Base-by-base conservation (phyloP, 352 stramenopile species). In the Phytophthora europaea region DNA sequence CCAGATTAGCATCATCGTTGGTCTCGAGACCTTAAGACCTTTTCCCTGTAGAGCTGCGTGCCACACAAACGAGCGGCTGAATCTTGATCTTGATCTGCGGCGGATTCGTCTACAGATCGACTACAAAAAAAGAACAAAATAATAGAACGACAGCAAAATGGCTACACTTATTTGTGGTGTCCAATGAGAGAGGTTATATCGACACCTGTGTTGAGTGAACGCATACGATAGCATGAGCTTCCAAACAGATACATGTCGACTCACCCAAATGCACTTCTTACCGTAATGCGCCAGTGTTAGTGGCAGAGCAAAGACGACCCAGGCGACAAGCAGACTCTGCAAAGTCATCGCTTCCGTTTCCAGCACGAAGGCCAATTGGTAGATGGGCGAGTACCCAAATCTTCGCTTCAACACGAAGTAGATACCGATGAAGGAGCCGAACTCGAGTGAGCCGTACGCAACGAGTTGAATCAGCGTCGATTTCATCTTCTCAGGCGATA, bases 361-460 rank as follows among this genome's bases (percentile, higher is more conserved):
- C 2, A 85, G 62, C 33, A 85, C 76, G 52, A 85, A 83, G 1
- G 68, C 79, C 10, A 85, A 54, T 22, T 74, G 58, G 34, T 78
- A 73, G 5, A 77, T 18, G 15, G 67, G 57, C 3, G 64, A 67
- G 36, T 71, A 73, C 5, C 51, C 64, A n/a, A 83, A 77, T 31
- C 48, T 61, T 4, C 53, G 18, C 45, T 70, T 60, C n/a, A 79
- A 40, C 7, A 64, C 28, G 8, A 67, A 4, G 28, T 61, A 33
- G 18, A 74, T 28, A 6, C n/a, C 65, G 6, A 74, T 6, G 13
- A 75, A 70, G 5, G 36, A 60, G 7, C 26, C 51, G 52, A 64
- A 47, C 38, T 79, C 67, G 8, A 68, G 52, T 6, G 18, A 43
- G 1, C 31, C 40, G 23, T 73, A 73, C 23, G 65, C 16, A 38